phyloP scores from a whole-genome alignment of 2,329 filamentous ascomycete genomes.

The Aspergillus fischeri region DNA sequence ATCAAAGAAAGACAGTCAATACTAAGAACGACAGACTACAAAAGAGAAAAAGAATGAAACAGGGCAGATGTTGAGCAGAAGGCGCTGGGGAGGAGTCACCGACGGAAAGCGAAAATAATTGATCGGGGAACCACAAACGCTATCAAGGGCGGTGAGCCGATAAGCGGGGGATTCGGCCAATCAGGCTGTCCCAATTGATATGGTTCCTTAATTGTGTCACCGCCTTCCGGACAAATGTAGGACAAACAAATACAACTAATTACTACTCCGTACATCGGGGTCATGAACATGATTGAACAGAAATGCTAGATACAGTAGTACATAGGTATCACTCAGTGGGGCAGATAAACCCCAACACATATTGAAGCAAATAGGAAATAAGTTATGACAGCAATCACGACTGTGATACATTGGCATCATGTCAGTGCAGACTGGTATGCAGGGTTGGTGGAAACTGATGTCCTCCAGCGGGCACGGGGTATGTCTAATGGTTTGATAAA shows the following conservation, averaged over 20 bases:
- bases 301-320: neutral
- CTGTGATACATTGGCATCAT: neutral
- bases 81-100: constrained; percentile 7
- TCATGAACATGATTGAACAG: neutral
- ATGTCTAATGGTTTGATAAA: neutral
- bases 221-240: neutral
- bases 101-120: constrained; percentile 19
- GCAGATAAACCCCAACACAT: neutral
- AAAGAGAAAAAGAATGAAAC: constrained; percentile 9
- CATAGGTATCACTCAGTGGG: neutral
- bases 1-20: constrained; percentile 1
- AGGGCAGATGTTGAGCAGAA: constrained; percentile 1
- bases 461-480: neutral
- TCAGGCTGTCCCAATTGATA: constrained; percentile 5
- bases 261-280: no score
- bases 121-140: constrained; percentile 10
- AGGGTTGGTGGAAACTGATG: neutral
- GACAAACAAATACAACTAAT: neutral
- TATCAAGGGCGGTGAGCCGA: constrained; percentile 36
- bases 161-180: constrained; percentile 23
- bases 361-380: neutral
- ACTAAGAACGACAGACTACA: neutral
- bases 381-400: neutral
- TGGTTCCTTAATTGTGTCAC: neutral
- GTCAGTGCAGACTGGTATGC: neutral